Conservation (phyloP, 352 stramenopile genomes). For the Phytophthora ramorum region DNA sequence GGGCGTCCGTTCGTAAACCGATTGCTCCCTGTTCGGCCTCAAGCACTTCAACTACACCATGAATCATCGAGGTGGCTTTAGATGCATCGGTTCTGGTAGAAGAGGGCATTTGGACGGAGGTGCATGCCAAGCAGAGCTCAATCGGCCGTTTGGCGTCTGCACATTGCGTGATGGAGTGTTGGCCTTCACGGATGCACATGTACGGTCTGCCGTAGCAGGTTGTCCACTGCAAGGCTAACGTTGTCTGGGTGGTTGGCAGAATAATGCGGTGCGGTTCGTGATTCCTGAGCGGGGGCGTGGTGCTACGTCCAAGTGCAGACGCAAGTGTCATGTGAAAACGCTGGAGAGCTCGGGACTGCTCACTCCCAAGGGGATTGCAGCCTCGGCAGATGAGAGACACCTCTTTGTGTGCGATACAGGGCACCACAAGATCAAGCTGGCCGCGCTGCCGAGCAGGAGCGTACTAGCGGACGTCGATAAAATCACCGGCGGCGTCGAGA, state of each 20-base stretch:
- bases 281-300: constrained; percentile 1
- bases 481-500: constrained; percentile 33
- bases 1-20: constrained; percentile 14
- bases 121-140: constrained; percentile 31
- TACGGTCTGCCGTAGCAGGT: constrained; percentile 4
- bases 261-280: constrained; percentile 51
- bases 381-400: constrained; percentile 45
- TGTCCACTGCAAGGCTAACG: neutral
- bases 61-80: neutral
- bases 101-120: constrained; percentile 45
- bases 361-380: constrained; percentile 50
- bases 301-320: neutral
- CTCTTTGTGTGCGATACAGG: constrained; percentile 67
- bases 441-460: constrained; percentile 38
- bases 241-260: constrained; percentile 25
- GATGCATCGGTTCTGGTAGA: constrained; percentile 24
- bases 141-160: constrained; percentile 49
- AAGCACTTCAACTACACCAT: neutral
- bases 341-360: constrained; percentile 44
- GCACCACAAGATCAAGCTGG: constrained; percentile 62
- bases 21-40: neutral
- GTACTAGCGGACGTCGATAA: constrained; percentile 18
- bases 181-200: constrained; percentile 48
- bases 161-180: constrained; percentile 32
- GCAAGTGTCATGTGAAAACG: constrained; percentile 28